These are phyloP conservation scores for Helicostylum pulchrum DNA, from an alignment of 192 early-diverging fungal genomes.

Conservation along the genomic window DNA sequence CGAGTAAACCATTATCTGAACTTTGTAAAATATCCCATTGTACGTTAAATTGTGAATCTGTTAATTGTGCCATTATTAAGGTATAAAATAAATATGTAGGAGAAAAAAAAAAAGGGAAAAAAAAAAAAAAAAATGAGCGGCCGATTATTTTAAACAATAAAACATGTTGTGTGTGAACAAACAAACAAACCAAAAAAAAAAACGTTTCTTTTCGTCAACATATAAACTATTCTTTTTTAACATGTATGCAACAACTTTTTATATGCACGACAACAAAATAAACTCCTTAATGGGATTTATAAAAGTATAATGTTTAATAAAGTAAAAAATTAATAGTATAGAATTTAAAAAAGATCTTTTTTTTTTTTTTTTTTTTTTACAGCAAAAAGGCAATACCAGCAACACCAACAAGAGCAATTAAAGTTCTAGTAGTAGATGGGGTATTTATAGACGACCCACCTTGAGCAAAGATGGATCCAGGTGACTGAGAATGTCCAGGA, in stretches of 20 bases:
- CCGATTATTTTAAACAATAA: no score
- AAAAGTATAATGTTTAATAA: neutral
- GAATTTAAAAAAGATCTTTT: neutral
- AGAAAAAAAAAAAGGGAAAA: slow-evolving; percentile 8
- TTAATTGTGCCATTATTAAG: neutral
- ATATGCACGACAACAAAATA: no score
- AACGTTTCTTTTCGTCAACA: no score
- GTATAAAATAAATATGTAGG: neutral
- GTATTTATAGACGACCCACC: slow-evolving; percentile 11
- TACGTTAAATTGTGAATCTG: neutral
- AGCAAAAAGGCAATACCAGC: slow-evolving; percentile 20
- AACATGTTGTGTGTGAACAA: no score
- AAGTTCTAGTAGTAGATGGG: slow-evolving; percentile 7
- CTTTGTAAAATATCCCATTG: slow-evolving; percentile 14
- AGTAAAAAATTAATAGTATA: neutral
- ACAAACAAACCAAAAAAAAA: no score
- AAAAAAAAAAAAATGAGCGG: neutral
- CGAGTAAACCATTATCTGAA: neutral
- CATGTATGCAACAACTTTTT: no score
- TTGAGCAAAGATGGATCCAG: slow-evolving; percentile 20
- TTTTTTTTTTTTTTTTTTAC: slow-evolving; percentile 14
- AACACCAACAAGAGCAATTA: slow-evolving; percentile 16
- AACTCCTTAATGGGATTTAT: no score
- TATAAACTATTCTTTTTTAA: no score
- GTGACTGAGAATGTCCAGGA: slow-evolving; percentile 18